Conservation (phyloP, 345 rosid genomes). For the Barbarea vulgaris region DNA sequence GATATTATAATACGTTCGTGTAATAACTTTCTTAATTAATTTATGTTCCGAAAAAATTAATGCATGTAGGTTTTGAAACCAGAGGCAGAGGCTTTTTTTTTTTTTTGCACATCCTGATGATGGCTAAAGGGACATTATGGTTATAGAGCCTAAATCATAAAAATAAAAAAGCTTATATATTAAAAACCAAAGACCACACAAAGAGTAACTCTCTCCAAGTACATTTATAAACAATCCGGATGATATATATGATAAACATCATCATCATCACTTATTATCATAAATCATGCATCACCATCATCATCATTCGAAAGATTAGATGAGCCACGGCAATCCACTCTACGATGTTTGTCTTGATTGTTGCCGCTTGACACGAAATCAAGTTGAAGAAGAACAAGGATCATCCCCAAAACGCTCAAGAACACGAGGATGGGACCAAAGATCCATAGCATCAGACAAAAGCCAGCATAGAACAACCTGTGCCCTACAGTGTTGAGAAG, state of each 20-base stretch:
- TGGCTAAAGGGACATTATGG: background rate
- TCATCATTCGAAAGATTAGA: background rate
- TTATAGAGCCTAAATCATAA: background rate
- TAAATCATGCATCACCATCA: background rate
- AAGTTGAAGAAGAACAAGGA: slow-evolving; percentile 62
- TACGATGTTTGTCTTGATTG: slow-evolving; percentile 21
- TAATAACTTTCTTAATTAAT: background rate
- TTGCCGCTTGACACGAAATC: slow-evolving; percentile 52
- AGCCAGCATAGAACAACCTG: slow-evolving; percentile 70
- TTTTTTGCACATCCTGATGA: background rate
- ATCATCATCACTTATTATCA: background rate
- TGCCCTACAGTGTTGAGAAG: slow-evolving; percentile 72
- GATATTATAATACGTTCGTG: background rate
- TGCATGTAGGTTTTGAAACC: background rate
- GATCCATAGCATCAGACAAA: slow-evolving; percentile 77
- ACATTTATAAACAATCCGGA: background rate
- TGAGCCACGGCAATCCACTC: slow-evolving; percentile 2
- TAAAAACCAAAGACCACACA: background rate
- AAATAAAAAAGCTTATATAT: background rate
- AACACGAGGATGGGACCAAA: slow-evolving; percentile 76
- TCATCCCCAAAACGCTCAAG: slow-evolving; percentile 53
- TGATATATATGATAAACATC: background rate
- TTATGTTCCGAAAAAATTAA: background rate
- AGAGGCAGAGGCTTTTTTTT: background rate
- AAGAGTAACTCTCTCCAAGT: slow-evolving; percentile 2